phyloP scores from a whole-genome alignment of 768 basidiomycete genomes.

The Amanita subjunquillea region DNA sequence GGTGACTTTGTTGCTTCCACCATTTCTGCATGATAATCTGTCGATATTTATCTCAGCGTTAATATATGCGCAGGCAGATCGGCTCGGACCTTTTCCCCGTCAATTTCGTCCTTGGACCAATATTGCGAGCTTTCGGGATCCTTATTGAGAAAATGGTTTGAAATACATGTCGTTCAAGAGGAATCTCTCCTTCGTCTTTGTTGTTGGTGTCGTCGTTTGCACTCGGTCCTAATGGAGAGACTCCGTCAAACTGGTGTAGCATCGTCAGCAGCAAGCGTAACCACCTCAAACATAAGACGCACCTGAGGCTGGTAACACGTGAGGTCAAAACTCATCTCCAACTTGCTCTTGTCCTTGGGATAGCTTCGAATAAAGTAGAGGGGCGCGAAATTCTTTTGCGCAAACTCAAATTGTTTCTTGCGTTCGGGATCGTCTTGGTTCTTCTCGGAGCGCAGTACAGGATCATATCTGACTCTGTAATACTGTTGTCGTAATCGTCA shows the following conservation, averaged over 20 bases:
- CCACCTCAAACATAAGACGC: slow-evolving; percentile 1
- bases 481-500: slow-evolving; percentile 17
- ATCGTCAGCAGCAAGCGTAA: background rate
- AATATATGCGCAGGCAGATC: background rate
- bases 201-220: background rate
- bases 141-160: slow-evolving; percentile 38
- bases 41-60: background rate
- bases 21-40: slow-evolving; percentile 32
- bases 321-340: slow-evolving; percentile 44
- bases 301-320: slow-evolving; percentile 39
- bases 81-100: slow-evolving; percentile 17
- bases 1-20: slow-evolving; percentile 45
- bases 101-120: slow-evolving; percentile 33
- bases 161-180: slow-evolving; percentile 33
- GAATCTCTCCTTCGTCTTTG: slow-evolving; percentile 12
- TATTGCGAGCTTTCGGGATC: slow-evolving; percentile 23
- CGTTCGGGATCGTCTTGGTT: slow-evolving; percentile 15
- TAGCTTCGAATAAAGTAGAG: slow-evolving; percentile 38
- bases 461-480: slow-evolving; percentile 27
- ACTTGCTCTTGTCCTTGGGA: slow-evolving; percentile 29
- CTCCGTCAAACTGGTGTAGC: slow-evolving; percentile 14
- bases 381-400: slow-evolving; percentile 28
- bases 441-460: slow-evolving; percentile 18
- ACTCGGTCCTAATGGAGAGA: slow-evolving; percentile 10
- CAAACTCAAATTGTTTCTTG: slow-evolving; percentile 23